Conservation (phyloP, 257 asterid species). For the Nyctanthes arbortristis region DNA sequence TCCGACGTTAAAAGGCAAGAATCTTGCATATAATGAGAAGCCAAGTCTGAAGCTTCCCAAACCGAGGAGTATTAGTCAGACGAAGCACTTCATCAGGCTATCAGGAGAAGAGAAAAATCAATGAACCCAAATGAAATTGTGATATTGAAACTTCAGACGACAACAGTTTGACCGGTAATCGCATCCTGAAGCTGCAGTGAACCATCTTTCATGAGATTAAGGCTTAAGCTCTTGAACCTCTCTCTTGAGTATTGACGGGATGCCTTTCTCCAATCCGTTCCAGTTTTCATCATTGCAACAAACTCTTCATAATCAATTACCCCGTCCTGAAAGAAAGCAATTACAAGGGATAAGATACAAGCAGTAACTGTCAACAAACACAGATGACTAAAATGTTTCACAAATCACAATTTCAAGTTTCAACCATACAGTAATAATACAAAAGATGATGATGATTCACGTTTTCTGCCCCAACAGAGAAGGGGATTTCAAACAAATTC, state of each 20-base stretch:
- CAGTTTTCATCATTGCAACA: constrained; percentile 91
- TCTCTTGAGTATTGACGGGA: constrained; percentile 90
- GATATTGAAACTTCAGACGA: constrained; percentile 38
- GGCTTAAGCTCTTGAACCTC: constrained; percentile 87
- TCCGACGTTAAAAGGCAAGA: constrained; percentile 14
- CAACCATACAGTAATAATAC: background rate
- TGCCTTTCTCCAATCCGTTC: constrained; percentile 96
- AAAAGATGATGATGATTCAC: background rate
- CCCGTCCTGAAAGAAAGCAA: constrained; percentile 61
- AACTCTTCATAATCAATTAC: constrained; percentile 77
- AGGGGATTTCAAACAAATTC: background rate
- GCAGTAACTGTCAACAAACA: background rate
- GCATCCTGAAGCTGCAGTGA: constrained; percentile 86
- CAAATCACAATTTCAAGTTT: background rate
- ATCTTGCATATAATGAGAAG: constrained; percentile 13
- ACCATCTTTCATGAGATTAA: constrained; percentile 87
- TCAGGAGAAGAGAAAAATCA: constrained; percentile 7
- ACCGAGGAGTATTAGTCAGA: constrained; percentile 9
- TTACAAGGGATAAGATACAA: background rate
- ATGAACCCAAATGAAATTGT: background rate
- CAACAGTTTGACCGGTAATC: constrained; percentile 64
- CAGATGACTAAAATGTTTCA: too few relatives aligned
- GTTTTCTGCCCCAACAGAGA: background rate
- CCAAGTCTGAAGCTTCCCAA: constrained; percentile 18
- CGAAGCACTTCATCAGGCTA: background rate